These are phyloP conservation scores for Aeminium ludgeri DNA, from an alignment of 495 filamentous ascomycete species.

Conservation along the genomic window DNA sequence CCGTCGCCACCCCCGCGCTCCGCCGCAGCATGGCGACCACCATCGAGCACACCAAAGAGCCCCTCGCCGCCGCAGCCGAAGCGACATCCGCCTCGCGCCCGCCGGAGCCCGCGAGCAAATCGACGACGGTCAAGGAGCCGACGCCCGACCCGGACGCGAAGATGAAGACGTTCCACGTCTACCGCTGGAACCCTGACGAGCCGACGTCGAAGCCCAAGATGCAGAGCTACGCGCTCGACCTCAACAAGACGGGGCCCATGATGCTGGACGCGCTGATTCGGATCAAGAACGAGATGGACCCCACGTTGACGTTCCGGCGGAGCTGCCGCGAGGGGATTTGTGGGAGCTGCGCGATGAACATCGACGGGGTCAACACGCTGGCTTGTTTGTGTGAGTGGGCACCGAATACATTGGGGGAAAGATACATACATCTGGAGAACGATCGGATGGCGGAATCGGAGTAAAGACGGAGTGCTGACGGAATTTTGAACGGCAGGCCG, in stretches of 20 bases:
- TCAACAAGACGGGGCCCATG: constrained; percentile 99
- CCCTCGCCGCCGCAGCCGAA: constrained; percentile 26
- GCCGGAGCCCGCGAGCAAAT: constrained; percentile 31
- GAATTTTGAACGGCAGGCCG: constrained; percentile 48
- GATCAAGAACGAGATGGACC: constrained; percentile 98
- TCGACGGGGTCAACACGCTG: constrained; percentile 90
- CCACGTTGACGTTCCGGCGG: constrained; percentile 85
- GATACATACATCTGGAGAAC: no score
- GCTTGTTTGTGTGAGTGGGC: constrained; percentile 82
- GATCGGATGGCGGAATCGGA: no score
- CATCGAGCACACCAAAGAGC: constrained; percentile 16
- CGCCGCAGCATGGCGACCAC: constrained; percentile 15
- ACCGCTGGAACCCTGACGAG: constrained; percentile 92
- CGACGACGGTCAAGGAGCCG: constrained; percentile 40
- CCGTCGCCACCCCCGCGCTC: neutral
- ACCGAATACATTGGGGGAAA: neutral
- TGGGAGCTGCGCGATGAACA: constrained; percentile 98
- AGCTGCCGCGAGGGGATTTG: constrained; percentile 97
- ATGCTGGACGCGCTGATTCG: constrained; percentile 88
- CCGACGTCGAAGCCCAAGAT: constrained; percentile 83
- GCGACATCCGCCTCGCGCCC: constrained; percentile 21
- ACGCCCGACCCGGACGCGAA: constrained; percentile 36
- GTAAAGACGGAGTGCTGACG: constrained; percentile 7
- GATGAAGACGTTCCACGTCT: constrained; percentile 94
- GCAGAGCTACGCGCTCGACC: constrained; percentile 83